phyloP scores from a whole-genome alignment of 257 asterid species.

The Solanum chiquidenum region DNA sequence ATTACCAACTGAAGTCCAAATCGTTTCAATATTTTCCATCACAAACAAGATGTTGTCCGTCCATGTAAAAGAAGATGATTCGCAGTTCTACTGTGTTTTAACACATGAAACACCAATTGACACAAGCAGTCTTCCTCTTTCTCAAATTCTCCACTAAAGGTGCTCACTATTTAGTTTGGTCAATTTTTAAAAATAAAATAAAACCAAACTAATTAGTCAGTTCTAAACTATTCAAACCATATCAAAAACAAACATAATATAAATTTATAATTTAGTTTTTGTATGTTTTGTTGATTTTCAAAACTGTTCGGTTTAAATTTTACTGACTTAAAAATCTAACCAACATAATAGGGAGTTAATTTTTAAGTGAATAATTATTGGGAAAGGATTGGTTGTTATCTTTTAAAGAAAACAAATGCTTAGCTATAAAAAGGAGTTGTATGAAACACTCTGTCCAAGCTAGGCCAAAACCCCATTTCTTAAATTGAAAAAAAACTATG shows the following conservation, averaged over 20 bases:
- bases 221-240: neutral
- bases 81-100: neutral
- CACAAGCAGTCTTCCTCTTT: neutral
- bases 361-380: neutral
- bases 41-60: neutral
- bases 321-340: neutral
- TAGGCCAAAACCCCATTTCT: neutral
- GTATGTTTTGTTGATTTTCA: neutral
- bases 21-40: neutral
- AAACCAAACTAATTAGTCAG: neutral
- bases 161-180: neutral
- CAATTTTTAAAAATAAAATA: neutral
- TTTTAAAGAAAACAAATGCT: neutral
- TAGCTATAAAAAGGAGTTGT: neutral
- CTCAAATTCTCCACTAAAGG: neutral
- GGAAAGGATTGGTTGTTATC: neutral
- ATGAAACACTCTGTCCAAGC: neutral
- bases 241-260: neutral
- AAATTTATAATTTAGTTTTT: neutral
- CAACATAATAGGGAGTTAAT: neutral
- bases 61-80: neutral
- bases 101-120: neutral
- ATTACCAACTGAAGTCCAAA: neutral
- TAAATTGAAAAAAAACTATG: neutral
- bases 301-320: neutral